Base-by-base conservation (phyloP, 2,329 filamentous ascomycete genomes). In the Xylaria sp. region DNA sequence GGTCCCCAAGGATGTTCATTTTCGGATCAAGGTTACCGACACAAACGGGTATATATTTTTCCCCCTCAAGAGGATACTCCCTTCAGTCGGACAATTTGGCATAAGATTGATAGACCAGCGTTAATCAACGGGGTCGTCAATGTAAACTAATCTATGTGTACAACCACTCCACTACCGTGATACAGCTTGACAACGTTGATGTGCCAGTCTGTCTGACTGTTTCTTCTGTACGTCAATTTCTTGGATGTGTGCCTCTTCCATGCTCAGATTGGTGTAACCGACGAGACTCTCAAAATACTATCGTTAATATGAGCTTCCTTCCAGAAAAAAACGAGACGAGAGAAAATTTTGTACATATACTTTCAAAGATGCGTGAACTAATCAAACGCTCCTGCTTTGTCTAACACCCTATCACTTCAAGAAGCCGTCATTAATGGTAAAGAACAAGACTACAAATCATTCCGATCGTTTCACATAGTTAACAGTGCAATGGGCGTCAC, bases 141-240 rank as follows among this genome's bases (percentile, higher is more conserved):
- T 52, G 60, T 47, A 43, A 51, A 57, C 57, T 52, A 43, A 51
- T 53, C 57, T 52, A n/a, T 12, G 47, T 54, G 31, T 54, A 62
- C n/a, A 45, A 28, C 25, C 31, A 47, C 23, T 28, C 14, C 14
- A 17, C 25, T 8, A 8, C 15, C 11, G 15, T 47, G 19, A 31
- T 6, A n/a, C 45, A 31, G 7, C 35, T 37, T 11, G 12, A 14
- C 35, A 37, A 14, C 37, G 17, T 40, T 17, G 37, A 40, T 4
- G 14, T n/a, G 8, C 15, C 15, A 40, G 37, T 37, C 12, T 37
- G 8, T 37, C 35, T 37, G 8, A 9, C 35, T 37, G 8, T 37
- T 15, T 15, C 12, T 37, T 33, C 35, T 15, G 3, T 37, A 3
- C 14, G 8, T 37, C 12, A 11, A 5, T 33, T 12, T 37, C 35